A percentile compares a stretch with the other conserved stretches of the same genome.
These are phyloP conservation scores for Saussurea involucrata DNA, from an alignment of 129 eudicot species.

Conservation along the genomic window DNA sequence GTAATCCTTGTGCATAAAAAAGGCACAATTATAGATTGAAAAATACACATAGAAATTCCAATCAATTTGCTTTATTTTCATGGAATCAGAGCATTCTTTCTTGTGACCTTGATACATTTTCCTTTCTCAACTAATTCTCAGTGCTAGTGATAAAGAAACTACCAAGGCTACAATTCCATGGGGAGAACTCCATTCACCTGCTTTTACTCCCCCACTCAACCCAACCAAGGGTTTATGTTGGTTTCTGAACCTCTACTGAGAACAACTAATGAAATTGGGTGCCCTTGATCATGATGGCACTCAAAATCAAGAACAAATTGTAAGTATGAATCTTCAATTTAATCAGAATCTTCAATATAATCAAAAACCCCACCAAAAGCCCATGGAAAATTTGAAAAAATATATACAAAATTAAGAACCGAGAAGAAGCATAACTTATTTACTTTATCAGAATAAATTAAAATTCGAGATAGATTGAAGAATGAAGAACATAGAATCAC, in stretches of 20 bases:
- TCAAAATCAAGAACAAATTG: not conserved
- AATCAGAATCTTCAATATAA: no score
- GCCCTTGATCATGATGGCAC: not conserved
- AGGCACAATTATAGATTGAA: not conserved
- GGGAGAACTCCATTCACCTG: not conserved
- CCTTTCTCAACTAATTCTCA: not conserved
- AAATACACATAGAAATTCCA: not conserved
- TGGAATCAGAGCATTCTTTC: not conserved
- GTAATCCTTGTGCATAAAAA: not conserved
- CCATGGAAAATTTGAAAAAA: no score
- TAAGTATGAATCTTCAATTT: no score
- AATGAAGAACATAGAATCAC: no score
- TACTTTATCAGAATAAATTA: no score
- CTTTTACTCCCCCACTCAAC: not conserved
- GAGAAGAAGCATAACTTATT: no score
- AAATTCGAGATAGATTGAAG: no score
- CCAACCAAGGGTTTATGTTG: not conserved
- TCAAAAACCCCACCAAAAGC: no score
- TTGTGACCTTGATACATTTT: not conserved
- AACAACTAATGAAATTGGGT: not conserved
- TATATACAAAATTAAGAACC: no score
- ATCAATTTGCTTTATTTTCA: not conserved
- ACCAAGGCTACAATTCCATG: not conserved
- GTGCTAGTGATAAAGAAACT: not conserved
- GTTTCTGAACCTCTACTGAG: not conserved